Evolutionary conservation across 2,329 filamentous ascomycete species (phyloP), one percentile per base, ranked within the genome.

Genomic region (Fonsecaea pedrosoi): DNA sequence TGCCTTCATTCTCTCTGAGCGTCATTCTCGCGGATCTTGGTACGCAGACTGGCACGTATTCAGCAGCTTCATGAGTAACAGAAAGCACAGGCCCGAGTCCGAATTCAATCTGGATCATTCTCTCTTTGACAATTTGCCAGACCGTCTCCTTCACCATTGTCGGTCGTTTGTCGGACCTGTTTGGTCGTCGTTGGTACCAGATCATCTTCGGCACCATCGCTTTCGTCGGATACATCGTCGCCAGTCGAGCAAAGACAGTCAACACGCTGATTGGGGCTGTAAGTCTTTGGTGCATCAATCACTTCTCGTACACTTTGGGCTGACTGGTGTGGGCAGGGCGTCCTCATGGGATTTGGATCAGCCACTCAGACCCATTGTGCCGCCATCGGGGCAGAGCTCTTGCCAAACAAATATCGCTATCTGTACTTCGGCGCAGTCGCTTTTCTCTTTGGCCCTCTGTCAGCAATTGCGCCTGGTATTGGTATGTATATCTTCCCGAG

Each of bases 361-460:
- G 54, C 54, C 21, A 57, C 54, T 35, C 54, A 57, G 35, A 57
- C 54, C 25, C 54, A 57, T 35, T 57, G 54, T 57, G 54, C 54
- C 15, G 54, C 54, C 54, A 57, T 57, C 6, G 54, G 54, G 21
- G 54, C n/a, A 57, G 54, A 57, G 35, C 54, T 57, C 37, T 30
- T 57, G 25, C 54, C 54, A 32, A 57, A 57, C 54, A 57, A 57
- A 37, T 57, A 57, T 57, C 54, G 54, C 54, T 57, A 57, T 35
- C 54, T 57, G 54, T 57, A 57, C 54, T 57, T 57, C 4, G 54
- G 54, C 25, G 54, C 54, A 35, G 54, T 57, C 54, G 54, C 54
- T 2, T 57, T 57, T 21, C 37, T 57, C 25, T 57, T 57, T n/a
- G 21, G 54, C 38, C 54, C 54, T 18, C 21, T 35, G 1, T 57